Base-by-base conservation (phyloP, 2,329 filamentous ascomycete species). In the Dichotomopilus funicola region DNA sequence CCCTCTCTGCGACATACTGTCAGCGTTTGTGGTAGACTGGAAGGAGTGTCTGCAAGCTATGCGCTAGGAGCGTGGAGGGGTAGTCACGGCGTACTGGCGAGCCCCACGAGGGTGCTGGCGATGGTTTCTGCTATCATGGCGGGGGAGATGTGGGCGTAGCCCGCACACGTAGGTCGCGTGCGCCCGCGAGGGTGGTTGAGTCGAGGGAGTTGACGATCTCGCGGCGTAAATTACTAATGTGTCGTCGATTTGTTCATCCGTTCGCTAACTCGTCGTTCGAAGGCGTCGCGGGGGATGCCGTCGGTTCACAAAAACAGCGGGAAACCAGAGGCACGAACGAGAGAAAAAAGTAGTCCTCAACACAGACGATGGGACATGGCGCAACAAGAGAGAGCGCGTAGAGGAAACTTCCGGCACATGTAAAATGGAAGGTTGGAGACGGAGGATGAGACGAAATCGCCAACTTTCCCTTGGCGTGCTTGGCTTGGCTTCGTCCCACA, bases 1-100 rank as follows among this genome's bases (percentile, higher is more conserved):
- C 74, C 64, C 75, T 70, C 60, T 69, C 75, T 78, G 57, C 56
- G 56, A 41, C 19, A 59, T 53, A 59, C 55, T 66, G 63, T 62
- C 60, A 63, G 58, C 51, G n/a, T 51, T 37, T 6, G 35, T 34
- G 1, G 10, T 31, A 5, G 6, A 33, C 27, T 27, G 37, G 8
- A 11, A 8, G 13, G 13, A 10, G 27, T 43, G 27, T 36, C 6
- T 6, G 13, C n/a, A 13, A 8, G 13, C 13, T n/a, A 13, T 12
- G 37, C 37, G 12, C 37, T 38, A 12, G 46, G n/a, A 48, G 38
- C 4, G 34, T 11, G 34, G n/a, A 19, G 34, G 12, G 13, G 12
- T 12, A 2, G 38, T 11, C 27, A 5, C 4, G 33, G 65, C 71
- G 36, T 72, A 74, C 73, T 69, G 55, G 67, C 67, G 54, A 75